Evolutionary conservation across 2,329 filamentous ascomycete species (phyloP), one percentile per base, ranked within the genome.

Genomic region (Nannizzia gypsea): DNA sequence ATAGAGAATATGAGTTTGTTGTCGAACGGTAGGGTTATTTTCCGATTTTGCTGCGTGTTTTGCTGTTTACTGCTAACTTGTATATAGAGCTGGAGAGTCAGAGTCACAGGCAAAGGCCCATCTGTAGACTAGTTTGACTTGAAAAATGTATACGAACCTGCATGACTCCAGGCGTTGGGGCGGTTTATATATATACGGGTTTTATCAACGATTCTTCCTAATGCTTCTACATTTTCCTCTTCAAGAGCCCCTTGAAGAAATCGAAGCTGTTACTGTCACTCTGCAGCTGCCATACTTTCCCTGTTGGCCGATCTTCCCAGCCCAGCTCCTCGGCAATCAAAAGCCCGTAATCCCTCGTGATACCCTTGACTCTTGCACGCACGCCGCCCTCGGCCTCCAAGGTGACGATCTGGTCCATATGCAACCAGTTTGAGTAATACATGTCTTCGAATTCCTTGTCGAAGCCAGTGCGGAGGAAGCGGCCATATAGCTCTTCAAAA

Each of bases 241-340:
- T 89, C 20, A 99, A 77, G 67, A 99, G 70, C 0, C 93, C 93
- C 69, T 83, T 89, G 76, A 96, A 95, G 72, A 96, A 99, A 74
- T 99, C 93, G 77, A 99, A 99, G 72, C 91, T 96, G 69, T 99
- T 99, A 71, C 91, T 90, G 72, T 99, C 93, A 72, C 90, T 96
- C 77, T 96, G 91, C 74, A 99, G 74, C 66, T 87, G 83, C 82
- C 88, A 92, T 56, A 87, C 78, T 73, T 82, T 88, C 0, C 92
- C 91, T 0, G 89, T 96, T 1, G 80, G 77, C 58, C 85, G 78
- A 63, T 90, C 89, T 61, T 87, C 81, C 71, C 79, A 82, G 2
- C 85, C 86, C 58, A 95, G 73, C 77, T 97, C 91, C 72, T 96
- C 89, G 0, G 86, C 93, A 64, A 86, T 80, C 64, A 99, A 70